Evolutionary conservation across 2,329 filamentous ascomycete genomes (phyloP), one percentile per base, ranked within the genome.

Genomic region (Alternaria gaisen): DNA sequence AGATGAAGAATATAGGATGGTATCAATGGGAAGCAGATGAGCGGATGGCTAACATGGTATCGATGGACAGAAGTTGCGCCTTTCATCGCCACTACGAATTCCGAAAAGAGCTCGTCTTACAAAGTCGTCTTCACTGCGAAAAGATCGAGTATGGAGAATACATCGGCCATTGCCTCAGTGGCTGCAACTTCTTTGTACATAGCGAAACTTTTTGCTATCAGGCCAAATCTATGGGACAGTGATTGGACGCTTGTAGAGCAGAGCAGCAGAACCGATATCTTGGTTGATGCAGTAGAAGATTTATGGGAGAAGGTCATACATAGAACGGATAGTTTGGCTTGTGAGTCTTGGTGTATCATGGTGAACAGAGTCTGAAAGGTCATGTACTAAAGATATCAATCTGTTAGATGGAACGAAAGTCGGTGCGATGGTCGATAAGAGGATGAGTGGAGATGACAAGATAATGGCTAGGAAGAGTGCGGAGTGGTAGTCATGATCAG

Each of bases 231-330:
- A 10, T 14, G 8, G 10, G 34, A 14, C 36, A 50, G n/a, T 30
- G 34, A 26, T 12, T 38, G 40, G 40, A 28, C 28, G 16, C 32
- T 60, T 16, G 4, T 63, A 30, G 52, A 50, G 24, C 26, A 53
- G 47, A 56, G 56, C 10, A 6, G 2, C 10, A 34, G 55, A n/a
- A 36, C 3, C 32, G 60, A 63, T 36, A 43, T 24, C 18, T 6
- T 60, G 24, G 34, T 47, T 18, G 56, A 63, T 53, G 60, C 53
- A n/a, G 28, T 63, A 14, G 60, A 60, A 38, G 30, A 30, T 14
- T 24, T 63, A 5, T 63, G 60, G 56, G 46, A 53, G 22, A 56
- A 7, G 36, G 24, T 34, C 7, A 42, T 63, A 56, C 7, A 16
- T 20, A 50, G 36, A 18, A 42, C 22, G n/a, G 41, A 46, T 8